Conservation (phyloP, 768 basidiomycete genomes). For the button mushroom (Agaricus bisporus) region DNA sequence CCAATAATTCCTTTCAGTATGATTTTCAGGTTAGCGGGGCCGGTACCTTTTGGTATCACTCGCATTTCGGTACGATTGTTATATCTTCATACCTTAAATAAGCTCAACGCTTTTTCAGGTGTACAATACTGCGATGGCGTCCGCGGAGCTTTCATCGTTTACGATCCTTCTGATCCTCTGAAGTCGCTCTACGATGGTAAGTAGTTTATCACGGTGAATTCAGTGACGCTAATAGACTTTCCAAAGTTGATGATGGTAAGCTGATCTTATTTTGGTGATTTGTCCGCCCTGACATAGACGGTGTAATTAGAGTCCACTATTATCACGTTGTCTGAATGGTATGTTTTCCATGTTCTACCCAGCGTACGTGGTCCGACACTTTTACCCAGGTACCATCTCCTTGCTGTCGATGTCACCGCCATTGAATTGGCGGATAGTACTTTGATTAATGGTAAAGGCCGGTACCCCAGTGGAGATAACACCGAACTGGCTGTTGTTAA, state of each 20-base stretch:
- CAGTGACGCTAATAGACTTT: neutral
- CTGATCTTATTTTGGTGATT: constrained; percentile 15
- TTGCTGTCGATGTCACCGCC: constrained; percentile 14
- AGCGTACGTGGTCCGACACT: neutral
- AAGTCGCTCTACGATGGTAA: constrained; percentile 12
- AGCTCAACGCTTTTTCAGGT: constrained; percentile 5
- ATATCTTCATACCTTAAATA: neutral
- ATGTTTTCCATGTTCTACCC: neutral
- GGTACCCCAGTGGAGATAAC: constrained; percentile 26
- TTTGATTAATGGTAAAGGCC: constrained; percentile 33
- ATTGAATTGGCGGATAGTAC: constrained; percentile 22
- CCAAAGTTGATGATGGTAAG: constrained; percentile 28
- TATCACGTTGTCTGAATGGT: constrained; percentile 35
- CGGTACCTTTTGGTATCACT: constrained; percentile 38
- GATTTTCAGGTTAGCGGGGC: constrained; percentile 27
- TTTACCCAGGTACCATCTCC: constrained; percentile 17
- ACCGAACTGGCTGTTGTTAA: constrained; percentile 26
- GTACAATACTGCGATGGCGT: constrained; percentile 44
- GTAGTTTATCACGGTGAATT: neutral
- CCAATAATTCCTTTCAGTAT: constrained; percentile 33
- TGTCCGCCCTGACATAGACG: constrained; percentile 19
- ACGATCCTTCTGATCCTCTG: constrained; percentile 21
- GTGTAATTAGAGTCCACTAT: constrained; percentile 27
- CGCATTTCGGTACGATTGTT: constrained; percentile 11
- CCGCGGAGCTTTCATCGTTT: constrained; percentile 35